Base-by-base conservation (phyloP, 2,329 filamentous ascomycete genomes). In the Arthrobotrys entomopaga region DNA sequence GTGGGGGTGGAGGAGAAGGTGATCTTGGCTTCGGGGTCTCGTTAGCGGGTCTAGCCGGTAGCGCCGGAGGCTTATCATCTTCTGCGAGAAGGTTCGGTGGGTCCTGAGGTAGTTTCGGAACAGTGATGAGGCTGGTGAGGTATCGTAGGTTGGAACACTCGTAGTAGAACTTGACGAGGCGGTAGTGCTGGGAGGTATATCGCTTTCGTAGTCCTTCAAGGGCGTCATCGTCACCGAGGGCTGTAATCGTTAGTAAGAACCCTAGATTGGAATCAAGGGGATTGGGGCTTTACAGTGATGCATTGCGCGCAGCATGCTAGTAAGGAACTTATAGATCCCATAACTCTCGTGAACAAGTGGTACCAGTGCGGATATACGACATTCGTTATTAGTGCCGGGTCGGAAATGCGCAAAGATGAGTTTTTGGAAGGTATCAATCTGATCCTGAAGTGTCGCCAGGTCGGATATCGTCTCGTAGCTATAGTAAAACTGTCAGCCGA, bases 251-350 rank as follows among this genome's bases (percentile, higher is more conserved):
- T 22, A 66, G 54, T 59, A 19, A 53, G 1, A 71, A 53, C 38
- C 7, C 8, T 56, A 81, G 73, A 81, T 77, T 24, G 52, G 29
- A 54, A 76, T 60, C 15, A 58, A 59, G 58, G 46, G 38, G 42
- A 16, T 19, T 20, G 19, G 49, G 13, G 83, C 7, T 13, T 20
- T 84, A 93, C 91, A 93, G 1, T 91, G 94, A 81, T 99, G 94
- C 93, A 99, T 97, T 15, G 95, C 95, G 65, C 95, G 88, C 76
- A 99, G 83, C 95, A 99, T 99, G 90, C 95, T 99, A 0, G 95
- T 99, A 77, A 97, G 93, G 81, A 99, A 99, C 83, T 98, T 98
- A 86, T 99, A 99, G 78, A 99, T 98, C 54, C 95, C 95, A 82
- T 98, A 99, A 81, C 93, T 98, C 84, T 99, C 95, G 81, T 97